phyloP scores from a whole-genome alignment of 1,284 basidiomycete species.

The Ustilago hordei region DNA sequence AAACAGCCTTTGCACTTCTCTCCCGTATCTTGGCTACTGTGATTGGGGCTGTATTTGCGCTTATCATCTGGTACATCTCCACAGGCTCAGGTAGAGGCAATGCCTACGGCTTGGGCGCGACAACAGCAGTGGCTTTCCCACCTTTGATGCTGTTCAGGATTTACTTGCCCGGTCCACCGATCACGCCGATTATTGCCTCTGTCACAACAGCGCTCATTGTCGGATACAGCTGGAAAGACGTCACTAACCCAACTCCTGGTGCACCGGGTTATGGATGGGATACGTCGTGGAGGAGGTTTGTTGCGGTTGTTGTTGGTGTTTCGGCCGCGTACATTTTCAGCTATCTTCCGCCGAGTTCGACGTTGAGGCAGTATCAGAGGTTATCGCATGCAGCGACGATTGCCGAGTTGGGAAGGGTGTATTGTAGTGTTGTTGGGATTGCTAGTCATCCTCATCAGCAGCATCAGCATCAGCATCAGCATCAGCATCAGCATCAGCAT shows the following conservation, averaged over 20 bases:
- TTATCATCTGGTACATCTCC: slow-evolving; percentile 78
- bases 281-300: slow-evolving; percentile 72
- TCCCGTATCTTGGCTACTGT: slow-evolving; percentile 57
- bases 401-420: slow-evolving; percentile 69
- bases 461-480: neutral
- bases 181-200: slow-evolving; percentile 80
- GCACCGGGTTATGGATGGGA: slow-evolving; percentile 71
- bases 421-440: slow-evolving; percentile 70
- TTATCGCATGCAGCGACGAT: slow-evolving; percentile 70
- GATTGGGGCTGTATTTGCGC: slow-evolving; percentile 75
- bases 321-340: slow-evolving; percentile 64
- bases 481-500: no score
- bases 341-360: slow-evolving; percentile 69
- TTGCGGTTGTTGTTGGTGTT: slow-evolving; percentile 66
- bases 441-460: slow-evolving; percentile 51
- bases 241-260: slow-evolving; percentile 51
- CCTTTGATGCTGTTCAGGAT: slow-evolving; percentile 74
- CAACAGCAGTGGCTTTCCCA: slow-evolving; percentile 79
- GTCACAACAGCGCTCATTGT: slow-evolving; percentile 74
- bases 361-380: slow-evolving; percentile 70
- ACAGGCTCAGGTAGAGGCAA: slow-evolving; percentile 73
- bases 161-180: slow-evolving; percentile 80
- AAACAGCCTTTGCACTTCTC: slow-evolving; percentile 61
- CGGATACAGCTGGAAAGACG: slow-evolving; percentile 61
- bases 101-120: slow-evolving; percentile 79